Evolutionary conservation across 805 yeast genomes (phyloP), one percentile per base, ranked within the genome.

Genomic region (Teunomyces panamensis): DNA sequence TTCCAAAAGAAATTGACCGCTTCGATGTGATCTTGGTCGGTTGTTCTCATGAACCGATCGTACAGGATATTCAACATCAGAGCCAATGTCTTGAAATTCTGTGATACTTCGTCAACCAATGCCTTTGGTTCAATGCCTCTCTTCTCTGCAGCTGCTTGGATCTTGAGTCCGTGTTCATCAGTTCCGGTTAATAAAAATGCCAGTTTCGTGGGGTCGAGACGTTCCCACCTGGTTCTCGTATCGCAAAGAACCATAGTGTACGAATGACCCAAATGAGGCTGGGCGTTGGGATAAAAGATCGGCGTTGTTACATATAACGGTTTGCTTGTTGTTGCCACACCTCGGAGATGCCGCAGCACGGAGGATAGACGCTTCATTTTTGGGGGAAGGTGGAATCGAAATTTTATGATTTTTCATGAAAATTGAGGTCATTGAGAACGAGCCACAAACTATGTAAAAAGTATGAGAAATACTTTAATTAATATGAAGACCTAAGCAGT

Each of bases 101-200:
- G 60, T 1, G 89, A 79, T 2, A 89, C 77, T 10, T 67, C 67
- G 60, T 92, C 96, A 17, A 90, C 95, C 56, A 91, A 86, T 39
- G 64, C 60, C 57, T 84, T 77, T 0, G 97, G 74, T 1, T 69
- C 68, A n/a, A 64, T 61, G 0, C 75, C 74, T 5, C 60, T 59
- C 9, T 73, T 75, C 48, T 71, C 73, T 0, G 97, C 96, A 0
- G 95, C 97, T n/a, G 79, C 74, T 57, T 89, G 96, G 28, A 92
- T 92, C 70, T 94, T 94, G 46, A 90, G 68, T 0, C 99, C 99
- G 64, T 94, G 99, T 65, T 94, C 99, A 64, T 94, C 99, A 0
- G 97, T 91, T 0, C 99, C 99, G 0, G 98, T 94, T 5, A 88
- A 79, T 59, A 91, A 78, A 50, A 69, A 78, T 0, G 83, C 67